Evolutionary conservation across 257 asterid species (phyloP).

Genomic region (Fraxinus pennsylvanica): DNA sequence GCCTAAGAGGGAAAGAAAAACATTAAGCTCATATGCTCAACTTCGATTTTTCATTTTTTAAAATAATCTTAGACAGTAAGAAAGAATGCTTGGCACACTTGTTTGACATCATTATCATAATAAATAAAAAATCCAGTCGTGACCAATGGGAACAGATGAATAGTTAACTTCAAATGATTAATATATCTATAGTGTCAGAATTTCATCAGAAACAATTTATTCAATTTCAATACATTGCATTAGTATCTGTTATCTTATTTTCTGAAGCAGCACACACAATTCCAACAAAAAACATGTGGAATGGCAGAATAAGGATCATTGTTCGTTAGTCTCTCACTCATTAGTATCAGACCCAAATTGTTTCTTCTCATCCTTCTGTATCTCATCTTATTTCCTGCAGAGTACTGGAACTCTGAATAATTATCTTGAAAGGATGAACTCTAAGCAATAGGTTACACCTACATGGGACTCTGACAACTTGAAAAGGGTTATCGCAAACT

Average conservation of each 20-base stretch:
- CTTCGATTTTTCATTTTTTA: neutral
- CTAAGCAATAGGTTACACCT: neutral
- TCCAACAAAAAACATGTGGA: constrained; percentile 7
- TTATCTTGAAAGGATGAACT: neutral
- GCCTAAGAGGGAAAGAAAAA: constrained; percentile 44
- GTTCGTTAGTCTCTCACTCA: neutral
- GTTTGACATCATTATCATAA: constrained; percentile 4
- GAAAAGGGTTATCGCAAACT: neutral
- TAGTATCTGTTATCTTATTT: neutral
- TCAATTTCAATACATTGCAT: neutral
- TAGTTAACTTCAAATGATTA: neutral
- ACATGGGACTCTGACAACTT: neutral
- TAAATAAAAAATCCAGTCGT: neutral
- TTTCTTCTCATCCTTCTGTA: neutral
- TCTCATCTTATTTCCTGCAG: neutral
- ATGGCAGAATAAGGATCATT: neutral
- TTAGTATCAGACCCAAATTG: neutral
- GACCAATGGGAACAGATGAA: neutral
- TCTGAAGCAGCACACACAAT: neutral
- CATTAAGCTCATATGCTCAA: neutral
- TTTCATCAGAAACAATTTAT: neutral
- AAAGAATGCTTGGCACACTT: neutral
- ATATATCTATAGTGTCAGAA: neutral
- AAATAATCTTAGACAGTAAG: neutral
- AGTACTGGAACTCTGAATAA: neutral